A percentile compares a stretch with the other conserved stretches of the same genome.
phyloP scores from a whole-genome alignment of 148 eudicot species.

The Diospyros lotus region DNA sequence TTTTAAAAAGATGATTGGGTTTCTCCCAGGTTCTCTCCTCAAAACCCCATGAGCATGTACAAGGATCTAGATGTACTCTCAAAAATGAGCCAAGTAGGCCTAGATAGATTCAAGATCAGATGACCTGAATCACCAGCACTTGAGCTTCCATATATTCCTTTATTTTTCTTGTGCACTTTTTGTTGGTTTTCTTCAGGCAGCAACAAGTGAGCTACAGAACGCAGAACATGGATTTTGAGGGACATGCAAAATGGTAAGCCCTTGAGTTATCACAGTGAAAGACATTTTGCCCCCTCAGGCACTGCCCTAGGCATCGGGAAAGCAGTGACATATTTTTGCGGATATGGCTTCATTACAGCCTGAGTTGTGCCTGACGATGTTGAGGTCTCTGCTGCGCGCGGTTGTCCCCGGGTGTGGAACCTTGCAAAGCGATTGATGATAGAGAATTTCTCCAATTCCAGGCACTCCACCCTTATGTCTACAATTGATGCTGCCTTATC shows the following conservation, averaged over 20 bases:
- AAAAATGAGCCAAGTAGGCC: slow-evolving; percentile 10
- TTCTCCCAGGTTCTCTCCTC: slow-evolving; percentile 5
- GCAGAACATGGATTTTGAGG: neutral
- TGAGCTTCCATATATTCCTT: neutral
- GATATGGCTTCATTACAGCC: slow-evolving; percentile 15
- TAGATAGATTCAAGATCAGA: slow-evolving; percentile 15
- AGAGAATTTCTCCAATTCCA: slow-evolving; percentile 52
- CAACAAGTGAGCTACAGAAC: neutral
- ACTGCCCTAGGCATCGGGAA: slow-evolving; percentile 40
- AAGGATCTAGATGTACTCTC: slow-evolving; percentile 18
- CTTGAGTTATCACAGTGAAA: slow-evolving; percentile 38
- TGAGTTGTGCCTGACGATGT: slow-evolving; percentile 24
- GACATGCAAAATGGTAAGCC: neutral
- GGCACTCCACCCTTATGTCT: slow-evolving; percentile 37
- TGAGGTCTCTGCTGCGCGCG: slow-evolving; percentile 20
- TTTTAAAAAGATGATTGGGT: neutral
- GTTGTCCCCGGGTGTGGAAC: slow-evolving; percentile 36
- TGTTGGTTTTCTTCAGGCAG: neutral
- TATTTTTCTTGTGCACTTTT: neutral
- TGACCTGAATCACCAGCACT: slow-evolving; percentile 4
- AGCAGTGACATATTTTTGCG: slow-evolving; percentile 40
- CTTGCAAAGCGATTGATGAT: slow-evolving; percentile 54
- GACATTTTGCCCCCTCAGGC: slow-evolving; percentile 43
- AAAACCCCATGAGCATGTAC: slow-evolving; percentile 15
- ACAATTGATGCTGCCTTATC: slow-evolving; percentile 28